Evolutionary conservation across 2,329 filamentous ascomycete species (phyloP).

Genomic region (Fusarium praegraminearum): DNA sequence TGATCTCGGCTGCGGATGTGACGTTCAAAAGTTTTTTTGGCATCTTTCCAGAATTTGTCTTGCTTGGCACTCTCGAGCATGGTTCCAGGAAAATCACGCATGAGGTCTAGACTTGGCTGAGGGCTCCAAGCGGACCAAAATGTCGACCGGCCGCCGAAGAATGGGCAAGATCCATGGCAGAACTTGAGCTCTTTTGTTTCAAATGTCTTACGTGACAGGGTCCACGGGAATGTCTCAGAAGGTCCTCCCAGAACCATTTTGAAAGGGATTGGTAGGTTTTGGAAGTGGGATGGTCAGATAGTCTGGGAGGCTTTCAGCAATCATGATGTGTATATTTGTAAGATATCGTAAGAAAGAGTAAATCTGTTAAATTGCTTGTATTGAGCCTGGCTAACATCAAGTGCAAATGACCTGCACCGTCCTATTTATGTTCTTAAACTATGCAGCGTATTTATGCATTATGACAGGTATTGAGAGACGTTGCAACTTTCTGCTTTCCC

Average conservation of each 20-base stretch:
- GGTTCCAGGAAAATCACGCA: slow-evolving; percentile 1
- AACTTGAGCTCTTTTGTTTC: slow-evolving; percentile 3
- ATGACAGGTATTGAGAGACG: too few relatives aligned
- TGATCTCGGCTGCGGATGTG: neutral
- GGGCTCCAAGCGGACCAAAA: slow-evolving; percentile 7
- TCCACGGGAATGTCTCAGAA: slow-evolving; percentile 1
- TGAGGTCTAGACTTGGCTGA: neutral
- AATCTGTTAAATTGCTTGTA: too few relatives aligned
- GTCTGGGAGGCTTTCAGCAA: neutral
- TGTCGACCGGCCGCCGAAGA: neutral
- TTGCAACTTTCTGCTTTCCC: neutral
- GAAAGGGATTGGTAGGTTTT: slow-evolving; percentile 4
- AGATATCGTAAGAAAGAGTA: too few relatives aligned
- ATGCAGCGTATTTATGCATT: too few relatives aligned
- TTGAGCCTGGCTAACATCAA: too few relatives aligned
- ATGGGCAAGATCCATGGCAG: neutral
- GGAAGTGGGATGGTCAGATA: slow-evolving; percentile 3
- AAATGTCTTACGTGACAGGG: neutral
- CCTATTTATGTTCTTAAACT: too few relatives aligned
- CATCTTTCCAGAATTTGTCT: neutral
- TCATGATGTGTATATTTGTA: neutral
- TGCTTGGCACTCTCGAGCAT: neutral
- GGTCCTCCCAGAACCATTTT: slow-evolving; percentile 4
- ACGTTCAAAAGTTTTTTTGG: neutral
- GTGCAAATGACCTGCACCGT: too few relatives aligned